phyloP scores from a whole-genome alignment of 768 basidiomycete species.

The Pulveroboletus sp. region DNA sequence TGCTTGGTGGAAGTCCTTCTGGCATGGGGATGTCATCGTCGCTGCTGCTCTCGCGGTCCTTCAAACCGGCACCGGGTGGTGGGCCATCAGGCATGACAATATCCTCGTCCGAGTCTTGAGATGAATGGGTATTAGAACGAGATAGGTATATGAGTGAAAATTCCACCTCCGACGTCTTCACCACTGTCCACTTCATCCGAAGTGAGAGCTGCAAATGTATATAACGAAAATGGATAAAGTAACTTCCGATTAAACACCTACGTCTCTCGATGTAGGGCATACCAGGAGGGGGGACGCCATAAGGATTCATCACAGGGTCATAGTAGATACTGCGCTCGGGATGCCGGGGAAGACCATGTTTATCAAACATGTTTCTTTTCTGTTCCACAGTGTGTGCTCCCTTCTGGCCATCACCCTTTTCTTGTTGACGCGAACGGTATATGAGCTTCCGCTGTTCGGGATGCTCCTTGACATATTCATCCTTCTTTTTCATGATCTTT shows the following conservation, averaged over 20 bases:
- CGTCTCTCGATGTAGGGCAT: constrained; percentile 93
- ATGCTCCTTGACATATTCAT: constrained; percentile 88
- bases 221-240: not conserved
- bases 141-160: not conserved
- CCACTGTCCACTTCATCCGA: constrained; percentile 63
- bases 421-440: constrained; percentile 53
- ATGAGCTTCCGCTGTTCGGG: constrained; percentile 88
- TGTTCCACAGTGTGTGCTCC: constrained; percentile 35
- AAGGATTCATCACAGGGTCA: constrained; percentile 90
- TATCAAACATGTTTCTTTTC: constrained; percentile 71
- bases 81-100: constrained; percentile 58
- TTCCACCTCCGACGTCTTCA: constrained; percentile 47
- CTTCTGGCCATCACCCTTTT: constrained; percentile 38
- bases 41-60: constrained; percentile 43
- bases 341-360: constrained; percentile 80
- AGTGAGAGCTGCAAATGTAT: constrained; percentile 42
- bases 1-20: constrained; percentile 63
- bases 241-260: constrained; percentile 37
- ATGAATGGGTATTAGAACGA: not conserved
- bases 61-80: constrained; percentile 43
- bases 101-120: constrained; percentile 46
- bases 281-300: constrained; percentile 89
- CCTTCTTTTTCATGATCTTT: constrained; percentile 81
- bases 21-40: constrained; percentile 92
- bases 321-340: constrained; percentile 93